Conservation (phyloP, 192 early-diverging fungal species). For the Podila verticillata region DNA sequence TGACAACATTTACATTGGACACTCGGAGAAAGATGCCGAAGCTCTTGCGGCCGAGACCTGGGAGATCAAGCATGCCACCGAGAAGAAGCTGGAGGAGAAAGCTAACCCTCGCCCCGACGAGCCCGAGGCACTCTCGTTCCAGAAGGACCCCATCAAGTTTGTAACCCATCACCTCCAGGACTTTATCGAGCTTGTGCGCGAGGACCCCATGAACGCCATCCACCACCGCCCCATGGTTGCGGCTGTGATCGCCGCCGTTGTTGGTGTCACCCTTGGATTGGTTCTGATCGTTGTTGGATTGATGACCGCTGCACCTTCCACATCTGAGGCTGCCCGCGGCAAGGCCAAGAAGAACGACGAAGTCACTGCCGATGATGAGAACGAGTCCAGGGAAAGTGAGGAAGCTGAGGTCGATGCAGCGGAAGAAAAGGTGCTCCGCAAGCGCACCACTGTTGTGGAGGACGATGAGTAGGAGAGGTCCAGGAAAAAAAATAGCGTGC, state of each 20-base stretch:
- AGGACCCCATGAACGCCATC: slow-evolving; percentile 53
- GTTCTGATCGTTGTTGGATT: slow-evolving; percentile 47
- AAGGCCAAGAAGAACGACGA: slow-evolving; percentile 58
- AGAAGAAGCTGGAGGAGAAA: slow-evolving; percentile 67
- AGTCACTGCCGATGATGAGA: slow-evolving; percentile 43
- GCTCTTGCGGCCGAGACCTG: slow-evolving; percentile 81
- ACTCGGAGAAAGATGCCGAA: slow-evolving; percentile 73
- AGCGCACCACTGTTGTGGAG: slow-evolving; percentile 31
- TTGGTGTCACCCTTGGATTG: slow-evolving; percentile 36
- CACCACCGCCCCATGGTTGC: slow-evolving; percentile 48
- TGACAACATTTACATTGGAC: slow-evolving; percentile 92
- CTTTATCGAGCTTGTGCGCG: slow-evolving; percentile 45
- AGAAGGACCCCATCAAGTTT: slow-evolving; percentile 50
- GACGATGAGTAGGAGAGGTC: slow-evolving; percentile 9
- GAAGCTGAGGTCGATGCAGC: slow-evolving; percentile 3
- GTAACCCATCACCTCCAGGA: slow-evolving; percentile 33
- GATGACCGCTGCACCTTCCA: slow-evolving; percentile 23
- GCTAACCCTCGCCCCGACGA: slow-evolving; percentile 32
- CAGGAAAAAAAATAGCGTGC: background rate
- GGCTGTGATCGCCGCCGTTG: slow-evolving; percentile 31
- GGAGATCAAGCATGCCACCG: slow-evolving; percentile 77
- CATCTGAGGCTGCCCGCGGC: slow-evolving; percentile 9
- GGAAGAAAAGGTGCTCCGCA: slow-evolving; percentile 23
- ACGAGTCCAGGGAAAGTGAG: background rate
- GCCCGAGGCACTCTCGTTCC: slow-evolving; percentile 18